Base-by-base conservation (phyloP, 106 monocot genomes). In the Xerophyta viscosa region DNA sequence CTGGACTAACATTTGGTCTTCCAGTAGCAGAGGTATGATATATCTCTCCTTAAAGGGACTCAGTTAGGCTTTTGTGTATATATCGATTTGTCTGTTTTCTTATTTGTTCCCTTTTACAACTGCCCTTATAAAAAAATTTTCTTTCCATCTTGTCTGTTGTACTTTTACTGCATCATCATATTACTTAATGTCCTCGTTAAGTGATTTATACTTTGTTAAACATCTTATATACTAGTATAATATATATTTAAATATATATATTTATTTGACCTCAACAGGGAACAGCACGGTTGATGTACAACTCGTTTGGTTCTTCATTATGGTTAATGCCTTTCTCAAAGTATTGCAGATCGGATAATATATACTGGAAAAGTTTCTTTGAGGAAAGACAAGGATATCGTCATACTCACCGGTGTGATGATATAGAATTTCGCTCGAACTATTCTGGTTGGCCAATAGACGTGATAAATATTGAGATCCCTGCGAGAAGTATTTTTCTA, bases 21-120 rank as follows among this genome's bases (percentile, higher is more conserved):
- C 96, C 96, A 70, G 52, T 96, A 58, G 72, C 81, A 44, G 96
- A 96, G 96, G 96, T 96, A 14, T n/a, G n/a, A n/a, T n/a, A n/a
- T n/a, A n/a, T n/a, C n/a, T n/a, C n/a, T n/a, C n/a, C n/a, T n/a
- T n/a, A n/a, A n/a, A n/a, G n/a, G n/a, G n/a, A n/a, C n/a, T n/a
- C n/a, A n/a, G n/a, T n/a, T n/a, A n/a, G n/a, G n/a, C n/a, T n/a
- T n/a, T n/a, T n/a, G n/a, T n/a, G n/a, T n/a, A n/a, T n/a, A n/a
- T n/a, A n/a, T n/a, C n/a, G n/a, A n/a, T n/a, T n/a, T n/a, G n/a
- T n/a, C n/a, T n/a, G n/a, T n/a, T n/a, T n/a, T n/a, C n/a, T n/a
- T n/a, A n/a, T n/a, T n/a, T n/a, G n/a, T n/a, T n/a, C n/a, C n/a
- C n/a, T n/a, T n/a, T n/a, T n/a, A n/a, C n/a, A n/a, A n/a, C n/a